Conservation (phyloP, 192 early-diverging fungal genomes). For the Coemansia sp. region DNA sequence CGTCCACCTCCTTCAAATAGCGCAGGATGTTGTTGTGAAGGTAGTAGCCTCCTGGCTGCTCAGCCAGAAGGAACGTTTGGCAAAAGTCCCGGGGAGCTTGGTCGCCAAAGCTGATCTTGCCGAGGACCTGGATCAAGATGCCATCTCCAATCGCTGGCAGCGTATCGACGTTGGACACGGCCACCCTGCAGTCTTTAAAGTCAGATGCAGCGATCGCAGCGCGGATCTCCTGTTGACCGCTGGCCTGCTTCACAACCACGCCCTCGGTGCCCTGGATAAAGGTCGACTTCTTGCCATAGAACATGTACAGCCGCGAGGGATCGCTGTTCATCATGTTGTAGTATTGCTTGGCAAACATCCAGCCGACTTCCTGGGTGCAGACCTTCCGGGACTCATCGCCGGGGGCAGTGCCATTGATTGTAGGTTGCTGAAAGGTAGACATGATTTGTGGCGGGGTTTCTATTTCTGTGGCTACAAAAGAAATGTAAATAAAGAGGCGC, state of each 20-base stretch:
- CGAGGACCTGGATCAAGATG: constrained; percentile 88
- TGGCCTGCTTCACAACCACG: constrained; percentile 60
- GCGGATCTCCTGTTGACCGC: constrained; percentile 83
- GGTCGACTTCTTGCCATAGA: constrained; percentile 84
- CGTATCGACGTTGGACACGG: constrained; percentile 84
- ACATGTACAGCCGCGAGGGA: constrained; percentile 75
- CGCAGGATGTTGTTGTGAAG: constrained; percentile 94
- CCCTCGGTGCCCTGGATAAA: constrained; percentile 85
- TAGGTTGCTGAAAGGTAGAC: constrained; percentile 33
- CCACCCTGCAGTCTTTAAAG: constrained; percentile 84
- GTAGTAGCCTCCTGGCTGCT: constrained; percentile 88
- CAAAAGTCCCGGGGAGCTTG: constrained; percentile 80
- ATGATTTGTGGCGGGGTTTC: constrained; percentile 15
- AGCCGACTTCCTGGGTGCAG: constrained; percentile 72
- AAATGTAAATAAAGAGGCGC: neutral
- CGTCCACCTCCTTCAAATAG: constrained; percentile 87
- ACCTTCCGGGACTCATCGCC: constrained; percentile 31
- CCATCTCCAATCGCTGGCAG: constrained; percentile 71
- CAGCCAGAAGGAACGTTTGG: constrained; percentile 89
- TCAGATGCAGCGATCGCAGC: constrained; percentile 69
- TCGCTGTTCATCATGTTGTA: constrained; percentile 89
- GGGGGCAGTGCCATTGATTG: constrained; percentile 37
- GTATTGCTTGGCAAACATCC: constrained; percentile 93
- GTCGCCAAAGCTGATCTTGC: constrained; percentile 85
- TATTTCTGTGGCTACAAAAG: neutral